Evolutionary conservation across 345 rosid genomes (phyloP).

Genomic region (Aethionema arabicum): DNA sequence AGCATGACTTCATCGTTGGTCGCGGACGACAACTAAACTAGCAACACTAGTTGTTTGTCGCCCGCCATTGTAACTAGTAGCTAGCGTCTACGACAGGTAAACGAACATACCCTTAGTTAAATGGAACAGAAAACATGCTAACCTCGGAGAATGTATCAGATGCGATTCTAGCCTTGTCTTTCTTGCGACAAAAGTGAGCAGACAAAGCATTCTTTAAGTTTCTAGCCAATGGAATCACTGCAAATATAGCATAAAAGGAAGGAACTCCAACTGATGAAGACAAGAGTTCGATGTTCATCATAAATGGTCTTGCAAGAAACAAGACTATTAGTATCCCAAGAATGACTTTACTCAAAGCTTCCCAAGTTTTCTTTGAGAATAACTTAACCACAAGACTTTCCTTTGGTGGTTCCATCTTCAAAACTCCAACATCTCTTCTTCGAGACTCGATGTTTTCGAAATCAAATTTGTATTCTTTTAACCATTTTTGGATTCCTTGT

Average conservation of each 20-base stretch:
- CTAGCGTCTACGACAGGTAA: too few relatives aligned
- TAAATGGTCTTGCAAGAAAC: conserved; percentile 36
- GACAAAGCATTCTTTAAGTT: conserved; percentile 31
- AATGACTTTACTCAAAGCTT: conserved; percentile 28
- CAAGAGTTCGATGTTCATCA: conserved; percentile 30
- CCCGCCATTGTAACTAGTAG: too few relatives aligned
- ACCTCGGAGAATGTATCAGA: conserved; percentile 38
- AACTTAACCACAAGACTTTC: conserved; percentile 23
- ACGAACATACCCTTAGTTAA: too few relatives aligned
- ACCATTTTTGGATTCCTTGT: conserved; percentile 16
- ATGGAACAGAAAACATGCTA: not conserved
- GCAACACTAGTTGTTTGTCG: too few relatives aligned
- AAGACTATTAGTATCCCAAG: conserved; percentile 25
- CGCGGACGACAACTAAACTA: too few relatives aligned
- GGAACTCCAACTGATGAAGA: conserved; percentile 33
- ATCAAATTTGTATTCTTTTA: conserved; percentile 23
- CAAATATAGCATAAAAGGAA: conserved; percentile 33
- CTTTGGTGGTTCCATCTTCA: conserved; percentile 22
- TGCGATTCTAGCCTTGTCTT: conserved; percentile 27
- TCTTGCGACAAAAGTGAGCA: conserved; percentile 28
- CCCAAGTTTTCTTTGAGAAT: conserved; percentile 5
- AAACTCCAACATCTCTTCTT: conserved; percentile 22
- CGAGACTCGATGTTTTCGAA: not conserved
- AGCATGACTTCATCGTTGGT: too few relatives aligned
- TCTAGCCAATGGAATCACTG: conserved; percentile 31